A percentile compares a stretch with the other conserved stretches of the same genome.
Evolutionary conservation across 2,329 filamentous ascomycete genomes (phyloP).

Genomic region (Exophiala alcalophila): DNA sequence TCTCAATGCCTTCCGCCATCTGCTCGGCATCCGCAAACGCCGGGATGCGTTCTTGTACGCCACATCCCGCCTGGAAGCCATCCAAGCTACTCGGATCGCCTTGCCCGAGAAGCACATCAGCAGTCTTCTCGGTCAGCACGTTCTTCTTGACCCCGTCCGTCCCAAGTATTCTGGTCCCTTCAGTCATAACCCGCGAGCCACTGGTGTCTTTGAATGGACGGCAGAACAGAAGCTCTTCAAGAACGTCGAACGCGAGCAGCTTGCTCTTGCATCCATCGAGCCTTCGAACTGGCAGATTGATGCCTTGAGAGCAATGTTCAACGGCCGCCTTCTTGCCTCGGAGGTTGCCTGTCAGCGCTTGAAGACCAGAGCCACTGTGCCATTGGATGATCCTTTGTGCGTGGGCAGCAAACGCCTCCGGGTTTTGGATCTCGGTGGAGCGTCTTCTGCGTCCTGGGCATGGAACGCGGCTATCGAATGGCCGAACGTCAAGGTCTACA

Average conservation of each 20-base stretch:
- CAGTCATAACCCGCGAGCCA: slow-evolving; percentile 69
- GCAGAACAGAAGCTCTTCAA: slow-evolving; percentile 39
- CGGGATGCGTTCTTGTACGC: slow-evolving; percentile 82
- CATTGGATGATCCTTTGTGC: slow-evolving; percentile 29
- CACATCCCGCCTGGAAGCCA: slow-evolving; percentile 78
- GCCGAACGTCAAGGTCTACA: slow-evolving; percentile 81
- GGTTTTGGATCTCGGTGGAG: slow-evolving; percentile 83
- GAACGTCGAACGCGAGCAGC: slow-evolving; percentile 68
- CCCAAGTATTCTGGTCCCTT: slow-evolving; percentile 67
- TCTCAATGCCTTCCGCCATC: slow-evolving; percentile 79
- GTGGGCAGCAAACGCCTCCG: slow-evolving; percentile 52
- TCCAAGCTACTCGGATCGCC: slow-evolving; percentile 78
- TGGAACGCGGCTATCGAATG: slow-evolving; percentile 89
- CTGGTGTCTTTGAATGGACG: slow-evolving; percentile 47
- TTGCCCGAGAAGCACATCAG: slow-evolving; percentile 70
- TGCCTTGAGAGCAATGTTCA: slow-evolving; percentile 59
- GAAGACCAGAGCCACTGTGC: slow-evolving; percentile 29
- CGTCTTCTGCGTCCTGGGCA: slow-evolving; percentile 86
- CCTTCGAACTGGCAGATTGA: slow-evolving; percentile 62
- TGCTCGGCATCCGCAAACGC: slow-evolving; percentile 62
- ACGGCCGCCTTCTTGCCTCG: slow-evolving; percentile 58
- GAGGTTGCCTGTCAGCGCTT: slow-evolving; percentile 42
- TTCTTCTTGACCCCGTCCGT: slow-evolving; percentile 68
- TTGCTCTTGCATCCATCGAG: slow-evolving; percentile 69
- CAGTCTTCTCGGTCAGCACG: slow-evolving; percentile 80